These are phyloP conservation scores for Akebia trifoliata DNA, from an alignment of 164 flowering plant species.

Conservation along the genomic window DNA sequence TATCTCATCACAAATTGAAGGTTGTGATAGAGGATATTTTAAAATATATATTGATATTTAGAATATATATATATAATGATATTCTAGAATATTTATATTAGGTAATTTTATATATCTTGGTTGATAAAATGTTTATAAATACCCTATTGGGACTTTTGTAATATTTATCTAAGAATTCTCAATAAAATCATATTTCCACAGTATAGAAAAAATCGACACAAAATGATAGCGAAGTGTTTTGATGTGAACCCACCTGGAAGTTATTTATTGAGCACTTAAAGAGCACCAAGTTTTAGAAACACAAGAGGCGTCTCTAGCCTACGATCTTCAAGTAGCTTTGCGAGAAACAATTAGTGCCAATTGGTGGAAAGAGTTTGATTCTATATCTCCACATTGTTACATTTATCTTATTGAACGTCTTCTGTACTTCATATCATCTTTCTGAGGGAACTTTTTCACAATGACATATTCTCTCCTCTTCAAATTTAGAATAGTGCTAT, in stretches of 20 bases:
- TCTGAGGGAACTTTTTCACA: constrained; percentile 25
- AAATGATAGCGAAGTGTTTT: constrained; percentile 20
- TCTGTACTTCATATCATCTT: constrained; percentile 30
- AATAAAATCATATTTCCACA: too few species aligned
- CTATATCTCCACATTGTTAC: constrained; percentile 54
- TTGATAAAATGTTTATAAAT: too few species aligned
- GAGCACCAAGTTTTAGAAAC: constrained; percentile 9
- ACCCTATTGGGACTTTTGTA: too few species aligned
- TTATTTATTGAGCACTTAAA: constrained; percentile 24
- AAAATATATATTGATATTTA: too few species aligned
- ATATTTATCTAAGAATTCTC: too few species aligned
- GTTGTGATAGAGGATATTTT: too few species aligned
- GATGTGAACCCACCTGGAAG: constrained; percentile 31
- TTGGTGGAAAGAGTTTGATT: constrained; percentile 35
- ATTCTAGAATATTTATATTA: too few species aligned
- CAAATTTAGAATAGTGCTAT: too few species aligned
- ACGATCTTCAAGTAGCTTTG: constrained; percentile 30
- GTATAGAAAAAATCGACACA: too few species aligned
- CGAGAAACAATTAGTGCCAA: constrained; percentile 27
- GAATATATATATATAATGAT: too few species aligned
- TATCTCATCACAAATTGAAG: too few species aligned
- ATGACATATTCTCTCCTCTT: constrained; percentile 45
- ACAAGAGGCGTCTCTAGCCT: constrained; percentile 8
- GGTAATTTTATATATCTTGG: too few species aligned
- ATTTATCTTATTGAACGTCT: constrained; percentile 57